Percentiles rank a stretch among this genome's conserved stretches.
phyloP scores from a whole-genome alignment of 2,329 filamentous ascomycete genomes.

The Escovopsis sp. region DNA sequence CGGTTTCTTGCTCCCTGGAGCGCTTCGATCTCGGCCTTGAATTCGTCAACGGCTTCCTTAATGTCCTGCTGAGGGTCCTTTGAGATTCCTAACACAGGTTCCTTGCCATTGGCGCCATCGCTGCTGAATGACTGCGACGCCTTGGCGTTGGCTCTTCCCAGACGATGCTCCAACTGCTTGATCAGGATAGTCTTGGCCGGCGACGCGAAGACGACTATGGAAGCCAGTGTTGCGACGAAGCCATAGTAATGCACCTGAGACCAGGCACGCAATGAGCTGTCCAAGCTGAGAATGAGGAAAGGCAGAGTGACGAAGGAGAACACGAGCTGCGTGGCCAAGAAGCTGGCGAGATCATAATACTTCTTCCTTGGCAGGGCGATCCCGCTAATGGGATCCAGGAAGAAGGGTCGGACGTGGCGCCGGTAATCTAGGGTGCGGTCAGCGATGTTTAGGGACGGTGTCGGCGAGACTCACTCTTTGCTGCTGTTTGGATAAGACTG shows the following conservation, averaged over 20 bases:
- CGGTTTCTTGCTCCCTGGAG: constrained; percentile 8
- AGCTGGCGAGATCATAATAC: constrained; percentile 74
- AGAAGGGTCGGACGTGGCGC: constrained; percentile 81
- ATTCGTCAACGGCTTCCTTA: constrained; percentile 62
- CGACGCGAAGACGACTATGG: constrained; percentile 65
- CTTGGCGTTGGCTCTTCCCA: constrained; percentile 29
- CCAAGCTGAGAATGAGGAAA: constrained; percentile 68
- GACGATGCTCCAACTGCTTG: constrained; percentile 43
- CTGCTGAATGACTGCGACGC: constrained; percentile 38
- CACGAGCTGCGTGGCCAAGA: constrained; percentile 61
- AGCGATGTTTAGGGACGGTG: constrained; percentile 1
- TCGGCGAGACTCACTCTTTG: constrained; percentile 59
- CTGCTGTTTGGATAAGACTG: constrained; percentile 80
- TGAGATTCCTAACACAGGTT: constrained; percentile 63
- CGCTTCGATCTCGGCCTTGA: constrained; percentile 48
- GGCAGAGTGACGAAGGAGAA: constrained; percentile 75
- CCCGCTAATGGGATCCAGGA: constrained; percentile 64
- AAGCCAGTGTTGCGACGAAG: constrained; percentile 48
- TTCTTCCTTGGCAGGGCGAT: constrained; percentile 56
- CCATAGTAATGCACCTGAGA: constrained; percentile 78
- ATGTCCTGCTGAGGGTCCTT: constrained; percentile 62
- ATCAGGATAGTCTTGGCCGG: constrained; percentile 52
- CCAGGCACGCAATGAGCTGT: constrained; percentile 63
- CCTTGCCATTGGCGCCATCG: constrained; percentile 39
- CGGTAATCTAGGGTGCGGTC: constrained; percentile 54